Base-by-base conservation (phyloP, 2,329 filamentous ascomycete genomes). In the Neofusicoccum umdonicola region DNA sequence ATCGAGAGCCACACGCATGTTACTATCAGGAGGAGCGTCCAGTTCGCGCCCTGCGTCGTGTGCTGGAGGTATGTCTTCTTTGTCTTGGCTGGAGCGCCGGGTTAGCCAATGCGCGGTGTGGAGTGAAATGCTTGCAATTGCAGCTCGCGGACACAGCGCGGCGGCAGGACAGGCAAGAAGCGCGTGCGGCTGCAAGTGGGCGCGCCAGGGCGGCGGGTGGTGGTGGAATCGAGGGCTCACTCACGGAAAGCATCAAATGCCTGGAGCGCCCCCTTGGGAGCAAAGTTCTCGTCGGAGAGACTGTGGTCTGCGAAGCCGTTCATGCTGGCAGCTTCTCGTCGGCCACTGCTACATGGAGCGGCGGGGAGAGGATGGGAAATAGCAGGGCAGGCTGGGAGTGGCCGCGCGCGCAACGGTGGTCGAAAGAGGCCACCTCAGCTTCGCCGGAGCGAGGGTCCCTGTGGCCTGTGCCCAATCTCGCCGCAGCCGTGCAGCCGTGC, bases 181-280 rank as follows among this genome's bases (percentile, higher is more conserved):
- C 41, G 35, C 22, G 34, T 6, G 8, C 17, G 12, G 54, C 42
- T 41, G 39, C 9, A 37, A 22, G 39, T 58, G 60, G 37, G 47
- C 35, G 60, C 45, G 47, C 34, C 48, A n/a, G 17, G 39, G 19
- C 15, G 47, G 45, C 37, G 45, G 60, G 19, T 13, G 9, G 39
- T 34, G 13, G 60, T 17, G 45, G 19, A 51, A 56, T 52, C 48
- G 48, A 63, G 50, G 37, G 19, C 57, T 31, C 17, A 84, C 91
- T 75, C 86, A 97, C 93, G 94, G 78, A 99, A 99, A 69, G 93
- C 94, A 82, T 99, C 95, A 79, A 99, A 99, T 66, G 94, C 93
- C 78, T 89, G 89, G 65, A 84, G 79, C 65, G 84, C 72, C 64
- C 86, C 84, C 65, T 83, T 83, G 75, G 89, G 89, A 73, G 87